Evolutionary conservation across 345 rosid species (phyloP), one percentile per base, ranked within the genome.

Genomic region (Aquilaria sinensis): DNA sequence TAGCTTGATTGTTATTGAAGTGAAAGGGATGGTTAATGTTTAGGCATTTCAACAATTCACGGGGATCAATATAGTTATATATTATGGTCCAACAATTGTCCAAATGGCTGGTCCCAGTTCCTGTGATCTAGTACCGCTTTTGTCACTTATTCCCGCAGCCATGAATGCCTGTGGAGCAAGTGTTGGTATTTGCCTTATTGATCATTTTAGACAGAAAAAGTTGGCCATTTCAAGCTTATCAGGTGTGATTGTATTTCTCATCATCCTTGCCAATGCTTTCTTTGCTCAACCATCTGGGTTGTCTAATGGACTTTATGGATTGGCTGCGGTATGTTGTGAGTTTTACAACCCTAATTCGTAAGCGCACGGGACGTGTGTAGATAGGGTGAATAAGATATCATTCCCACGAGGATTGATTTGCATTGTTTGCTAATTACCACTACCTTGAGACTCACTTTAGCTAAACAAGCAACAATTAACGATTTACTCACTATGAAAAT

Each of bases 41-140:
- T 83, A 90, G 96, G 97, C 97, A 10, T 90, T 90, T 74, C 97
- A 90, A 70, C 93, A 90, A 61, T 88, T 90, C 65, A 85, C 92
- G 1, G 97, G 97, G 11, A 90, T 90, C 74, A 90, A 90, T 68
- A 90, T 93, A 0, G 93, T 90, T n/a, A 90, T 87, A 96, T 90
- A 90, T 70, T 90, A 85, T 65, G 85, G 97, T 67, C 96, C 97
- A 53, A 90, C 97, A 34, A 90, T 90, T 11, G 96, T 90, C 56
- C 96, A 90, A 73, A 77, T 82, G 96, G 96, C 97, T 6, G 96
- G 96, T 34, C 86, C 88, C 73, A 61, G 61, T 5, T 84, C 97
- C 12, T 87, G 88, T 70, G 82, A 82, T 70, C 74, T 85, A 12
- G 97, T 96, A 12, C 69, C 88, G 51, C 85, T 90, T 5, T 74